Evolutionary conservation across 2,329 filamentous ascomycete genomes (phyloP).

Genomic region (Trichoderma asperellum): DNA sequence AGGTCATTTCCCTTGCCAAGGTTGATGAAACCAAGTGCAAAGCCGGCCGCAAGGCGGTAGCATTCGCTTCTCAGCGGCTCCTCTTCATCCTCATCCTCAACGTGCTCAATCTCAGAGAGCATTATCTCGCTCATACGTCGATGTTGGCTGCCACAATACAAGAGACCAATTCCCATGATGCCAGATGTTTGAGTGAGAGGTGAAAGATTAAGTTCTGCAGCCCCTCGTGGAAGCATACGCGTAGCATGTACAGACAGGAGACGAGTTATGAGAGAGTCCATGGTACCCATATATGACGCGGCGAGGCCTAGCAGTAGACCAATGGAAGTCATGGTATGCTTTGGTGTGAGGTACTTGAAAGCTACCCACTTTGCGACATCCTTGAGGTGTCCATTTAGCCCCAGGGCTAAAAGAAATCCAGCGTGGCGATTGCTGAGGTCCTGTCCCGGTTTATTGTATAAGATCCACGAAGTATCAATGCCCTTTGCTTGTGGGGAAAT

Average conservation of each 20-base stretch:
- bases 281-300: conserved; percentile 92
- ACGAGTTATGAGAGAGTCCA: conserved; percentile 94
- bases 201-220: conserved; percentile 91
- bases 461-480: conserved; percentile 98
- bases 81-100: conserved; percentile 78
- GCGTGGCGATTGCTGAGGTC: conserved; percentile 96
- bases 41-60: conserved; percentile 93
- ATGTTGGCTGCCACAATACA: conserved; percentile 95
- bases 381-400: conserved; percentile 92
- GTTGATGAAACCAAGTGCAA: conserved; percentile 92
- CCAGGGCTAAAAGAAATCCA: conserved; percentile 86
- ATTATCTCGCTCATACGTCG: conserved; percentile 98
- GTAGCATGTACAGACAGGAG: conserved; percentile 95
- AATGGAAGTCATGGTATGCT: conserved; percentile 98
- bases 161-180: conserved; percentile 92
- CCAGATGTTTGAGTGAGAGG: conserved; percentile 93
- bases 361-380: conserved; percentile 96
- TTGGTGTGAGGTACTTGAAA: conserved; percentile 98
- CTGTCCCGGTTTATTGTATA: conserved; percentile 88
- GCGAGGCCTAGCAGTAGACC: conserved; percentile 90
- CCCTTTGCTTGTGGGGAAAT: conserved; percentile 89
- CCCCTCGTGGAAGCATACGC: conserved; percentile 87
- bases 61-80: conserved; percentile 88
- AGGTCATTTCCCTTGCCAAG: conserved; percentile 87
- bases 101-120: conserved; percentile 93